Base-by-base conservation (phyloP, 352 stramenopile species). In the Pythium rhizo-oryzae region DNA sequence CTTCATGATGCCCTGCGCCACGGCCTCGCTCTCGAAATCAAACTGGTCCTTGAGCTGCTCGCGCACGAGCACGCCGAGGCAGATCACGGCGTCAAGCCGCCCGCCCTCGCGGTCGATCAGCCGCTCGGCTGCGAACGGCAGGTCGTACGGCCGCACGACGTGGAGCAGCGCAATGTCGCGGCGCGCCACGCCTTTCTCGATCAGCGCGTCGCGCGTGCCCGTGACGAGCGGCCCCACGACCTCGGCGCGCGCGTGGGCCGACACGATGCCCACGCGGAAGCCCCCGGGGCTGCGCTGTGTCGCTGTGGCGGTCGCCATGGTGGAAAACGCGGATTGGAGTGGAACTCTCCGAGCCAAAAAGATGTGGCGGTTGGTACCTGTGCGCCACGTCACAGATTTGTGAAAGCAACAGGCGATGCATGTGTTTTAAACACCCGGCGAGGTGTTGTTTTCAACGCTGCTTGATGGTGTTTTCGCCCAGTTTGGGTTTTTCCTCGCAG, bases 1-100 rank as follows among this genome's bases (percentile, higher is more conserved):
- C 67, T 74, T 74, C 67, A 74, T 74, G 67, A 74, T 65, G 41
- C 67, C 61, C 21, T 62, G 67, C 16, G 67, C 61, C 9, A 74
- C 56, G 3, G 60, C 61, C 49, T 62, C 23, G 44, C 67, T 66
- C 21, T 69, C 44, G 39, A 65, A 65, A 25, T 61, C 60, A 59
- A 74, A 70, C 49, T 69, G 51, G 33, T 74, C 68, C 28, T 58
- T 8, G 33, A 61, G 47, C 55, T 70, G 41, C 8, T 74, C 68
- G 8, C 57, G 61, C 21, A 74, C 56, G 30, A 70, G 58, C 19
- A 70, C 12, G 5, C 68, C 68, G 25, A 74, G 55, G 50, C 68
- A 74, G 13, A 74, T 53, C 5, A 70, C 52, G 23, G 62, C 62
- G 50, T 74, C 68, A 7, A 74, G 24, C 4, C 24, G 18, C 8